Percentiles rank a stretch among this genome's conserved stretches.
These are phyloP conservation scores for Pichia sp. DNA, from an alignment of 1,139 yeast genomes.

Conservation along the genomic window DNA sequence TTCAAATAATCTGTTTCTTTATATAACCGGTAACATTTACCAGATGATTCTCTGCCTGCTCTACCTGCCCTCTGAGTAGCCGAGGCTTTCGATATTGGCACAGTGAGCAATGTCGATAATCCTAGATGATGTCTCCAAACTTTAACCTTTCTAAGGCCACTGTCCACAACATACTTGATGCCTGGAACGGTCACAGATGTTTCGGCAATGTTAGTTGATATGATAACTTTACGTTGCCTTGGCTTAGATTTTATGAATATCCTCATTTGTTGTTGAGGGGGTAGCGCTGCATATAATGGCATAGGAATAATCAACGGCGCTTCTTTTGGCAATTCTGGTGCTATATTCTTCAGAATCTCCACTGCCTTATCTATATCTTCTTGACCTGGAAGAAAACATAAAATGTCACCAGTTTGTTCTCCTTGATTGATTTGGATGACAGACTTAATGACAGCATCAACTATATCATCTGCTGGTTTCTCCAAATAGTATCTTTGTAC, in stretches of 20 bases:
- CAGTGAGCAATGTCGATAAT: constrained; percentile 81
- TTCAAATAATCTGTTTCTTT: constrained; percentile 63
- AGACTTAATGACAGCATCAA: constrained; percentile 71
- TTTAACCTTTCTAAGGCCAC: constrained; percentile 87
- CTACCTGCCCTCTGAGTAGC: constrained; percentile 97
- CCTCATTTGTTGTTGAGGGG: constrained; percentile 75
- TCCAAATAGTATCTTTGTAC: constrained; percentile 68
- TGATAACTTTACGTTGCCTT: constrained; percentile 71
- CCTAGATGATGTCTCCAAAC: constrained; percentile 94
- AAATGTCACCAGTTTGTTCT: constrained; percentile 81
- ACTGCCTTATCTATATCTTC: constrained; percentile 93
- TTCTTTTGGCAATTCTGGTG: constrained; percentile 65
- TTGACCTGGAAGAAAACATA: constrained; percentile 92
- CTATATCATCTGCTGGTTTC: constrained; percentile 69
- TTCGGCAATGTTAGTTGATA: constrained; percentile 95
- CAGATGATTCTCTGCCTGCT: constrained; percentile 95
- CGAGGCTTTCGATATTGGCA: constrained; percentile 90
- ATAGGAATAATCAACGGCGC: constrained; percentile 74
- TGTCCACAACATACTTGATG: constrained; percentile 87
- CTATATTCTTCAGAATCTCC: constrained; percentile 52
- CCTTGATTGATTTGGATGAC: constrained; percentile 74
- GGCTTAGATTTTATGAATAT: constrained; percentile 63
- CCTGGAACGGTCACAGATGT: constrained; percentile 96
- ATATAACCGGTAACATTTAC: constrained; percentile 83
- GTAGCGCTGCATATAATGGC: constrained; percentile 90